Conservation (phyloP, 192 early-diverging fungal genomes). For the Linnemannia elongata region DNA sequence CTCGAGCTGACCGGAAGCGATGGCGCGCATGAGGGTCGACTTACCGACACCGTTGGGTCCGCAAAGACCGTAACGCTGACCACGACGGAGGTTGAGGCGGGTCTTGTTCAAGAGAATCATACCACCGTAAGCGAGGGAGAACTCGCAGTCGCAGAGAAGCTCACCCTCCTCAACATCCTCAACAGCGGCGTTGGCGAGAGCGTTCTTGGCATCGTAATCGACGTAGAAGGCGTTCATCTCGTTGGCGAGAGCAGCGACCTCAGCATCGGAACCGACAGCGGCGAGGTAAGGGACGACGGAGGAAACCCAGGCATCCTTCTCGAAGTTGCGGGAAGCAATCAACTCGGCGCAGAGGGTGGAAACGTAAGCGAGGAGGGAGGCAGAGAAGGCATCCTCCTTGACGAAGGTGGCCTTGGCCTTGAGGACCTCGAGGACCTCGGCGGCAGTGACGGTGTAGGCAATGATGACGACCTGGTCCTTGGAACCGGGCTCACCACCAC, state of each 20-base stretch:
- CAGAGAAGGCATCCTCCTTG: conserved; percentile 62
- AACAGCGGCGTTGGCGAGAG: conserved; percentile 59
- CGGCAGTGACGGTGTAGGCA: conserved; percentile 59
- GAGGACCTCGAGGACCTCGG: conserved; percentile 64
- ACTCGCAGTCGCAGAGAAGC: conserved; percentile 78
- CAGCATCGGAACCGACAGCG: conserved; percentile 67
- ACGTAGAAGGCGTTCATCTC: conserved; percentile 62
- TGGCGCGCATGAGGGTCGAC: conserved; percentile 88
- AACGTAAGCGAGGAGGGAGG: conserved; percentile 69
- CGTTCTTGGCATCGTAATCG: conserved; percentile 58
- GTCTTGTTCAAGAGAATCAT: conserved; percentile 84
- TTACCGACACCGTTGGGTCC: conserved; percentile 90
- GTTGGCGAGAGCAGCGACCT: conserved; percentile 62
- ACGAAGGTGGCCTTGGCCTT: conserved; percentile 66
- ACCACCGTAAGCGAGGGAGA: conserved; percentile 87
- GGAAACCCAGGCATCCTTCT: conserved; percentile 75
- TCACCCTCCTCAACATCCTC: conserved; percentile 69
- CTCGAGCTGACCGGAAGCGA: conserved; percentile 84
- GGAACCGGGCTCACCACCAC: conserved; percentile 65
- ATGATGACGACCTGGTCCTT: conserved; percentile 67
- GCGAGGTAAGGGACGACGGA: conserved; percentile 69
- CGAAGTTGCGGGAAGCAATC: conserved; percentile 74
- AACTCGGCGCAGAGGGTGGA: conserved; percentile 70
- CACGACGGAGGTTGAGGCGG: conserved; percentile 74
- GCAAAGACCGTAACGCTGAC: conserved; percentile 85